These are phyloP conservation scores for Sugiyamaella qingdaonensis DNA, from an alignment of 805 yeast species.

Conservation along the genomic window DNA sequence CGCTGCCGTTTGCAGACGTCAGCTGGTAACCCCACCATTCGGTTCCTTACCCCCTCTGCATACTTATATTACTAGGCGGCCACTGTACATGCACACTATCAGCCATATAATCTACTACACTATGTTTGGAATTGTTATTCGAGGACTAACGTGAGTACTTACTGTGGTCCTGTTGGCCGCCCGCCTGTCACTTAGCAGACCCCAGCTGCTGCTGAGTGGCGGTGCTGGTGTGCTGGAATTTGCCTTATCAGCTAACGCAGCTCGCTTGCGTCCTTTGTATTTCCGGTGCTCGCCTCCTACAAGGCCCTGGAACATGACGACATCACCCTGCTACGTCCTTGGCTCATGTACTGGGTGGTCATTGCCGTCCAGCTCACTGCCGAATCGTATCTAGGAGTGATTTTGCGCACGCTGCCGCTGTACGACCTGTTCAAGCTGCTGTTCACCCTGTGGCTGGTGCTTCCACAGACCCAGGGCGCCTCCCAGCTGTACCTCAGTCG, in stretches of 20 bases:
- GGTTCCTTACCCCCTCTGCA: neutral
- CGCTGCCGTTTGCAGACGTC: neutral
- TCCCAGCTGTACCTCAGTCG: slow-evolving; percentile 37
- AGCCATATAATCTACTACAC: neutral
- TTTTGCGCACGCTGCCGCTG: slow-evolving; percentile 53
- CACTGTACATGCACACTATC: neutral
- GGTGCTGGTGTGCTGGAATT: neutral
- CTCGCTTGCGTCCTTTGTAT: slow-evolving; percentile 41
- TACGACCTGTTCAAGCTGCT: slow-evolving; percentile 46
- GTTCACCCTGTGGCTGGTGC: slow-evolving; percentile 57
- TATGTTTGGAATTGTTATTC: slow-evolving; percentile 10
- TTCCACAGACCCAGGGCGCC: slow-evolving; percentile 48
- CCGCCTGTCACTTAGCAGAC: neutral
- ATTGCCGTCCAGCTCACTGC: slow-evolving; percentile 40
- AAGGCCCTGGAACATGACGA: slow-evolving; percentile 48
- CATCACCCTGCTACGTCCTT: slow-evolving; percentile 36
- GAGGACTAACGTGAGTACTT: slow-evolving; percentile 7
- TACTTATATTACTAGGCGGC: neutral
- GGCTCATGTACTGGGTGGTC: slow-evolving; percentile 67
- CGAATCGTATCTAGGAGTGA: slow-evolving; percentile 41
- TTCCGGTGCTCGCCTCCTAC: slow-evolving; percentile 60
- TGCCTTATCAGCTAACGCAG: slow-evolving; percentile 14
- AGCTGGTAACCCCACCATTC: neutral
- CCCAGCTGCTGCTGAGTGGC: neutral
- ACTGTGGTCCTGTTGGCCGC: neutral